These are phyloP conservation scores for Colletotrichum noveboracense DNA, from an alignment of 2,329 filamentous ascomycete species.

Conservation along the genomic window DNA sequence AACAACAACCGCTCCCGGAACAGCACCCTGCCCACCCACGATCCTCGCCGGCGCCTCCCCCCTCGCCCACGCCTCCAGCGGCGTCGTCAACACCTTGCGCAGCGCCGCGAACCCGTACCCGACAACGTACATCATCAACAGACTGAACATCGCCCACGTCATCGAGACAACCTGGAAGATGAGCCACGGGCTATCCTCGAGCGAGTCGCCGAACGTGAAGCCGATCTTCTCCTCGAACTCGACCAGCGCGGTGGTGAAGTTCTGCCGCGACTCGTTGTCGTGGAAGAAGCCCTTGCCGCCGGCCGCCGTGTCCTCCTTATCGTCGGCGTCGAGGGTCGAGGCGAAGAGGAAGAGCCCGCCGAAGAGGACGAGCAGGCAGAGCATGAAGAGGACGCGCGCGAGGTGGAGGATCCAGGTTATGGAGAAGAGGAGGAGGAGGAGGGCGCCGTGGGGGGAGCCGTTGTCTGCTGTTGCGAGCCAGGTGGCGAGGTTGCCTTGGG, in stretches of 20 bases:
- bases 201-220: not conserved
- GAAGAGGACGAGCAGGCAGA: not conserved
- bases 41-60: not conserved
- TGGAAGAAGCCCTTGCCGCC: not conserved
- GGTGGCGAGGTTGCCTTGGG: not conserved
- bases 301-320: not conserved
- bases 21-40: not conserved
- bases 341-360: conserved; percentile 1
- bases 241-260: not conserved
- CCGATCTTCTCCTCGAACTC: conserved; percentile 2
- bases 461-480: conserved; percentile 15
- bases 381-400: conserved; percentile 3
- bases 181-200: not conserved
- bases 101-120: conserved; percentile 5
- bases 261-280: not conserved
- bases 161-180: not conserved
- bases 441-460: conserved; percentile 17
- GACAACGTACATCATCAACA: not conserved
- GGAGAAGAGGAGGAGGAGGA: conserved; percentile 9
- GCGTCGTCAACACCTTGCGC: conserved; percentile 9
- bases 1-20: not conserved
- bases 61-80: conserved; percentile 1
- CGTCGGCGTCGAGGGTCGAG: not conserved
- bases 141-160: not conserved
- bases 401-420: conserved; percentile 8